phyloP scores from a whole-genome alignment of 345 rosid species.

The Populus ilicifolia region DNA sequence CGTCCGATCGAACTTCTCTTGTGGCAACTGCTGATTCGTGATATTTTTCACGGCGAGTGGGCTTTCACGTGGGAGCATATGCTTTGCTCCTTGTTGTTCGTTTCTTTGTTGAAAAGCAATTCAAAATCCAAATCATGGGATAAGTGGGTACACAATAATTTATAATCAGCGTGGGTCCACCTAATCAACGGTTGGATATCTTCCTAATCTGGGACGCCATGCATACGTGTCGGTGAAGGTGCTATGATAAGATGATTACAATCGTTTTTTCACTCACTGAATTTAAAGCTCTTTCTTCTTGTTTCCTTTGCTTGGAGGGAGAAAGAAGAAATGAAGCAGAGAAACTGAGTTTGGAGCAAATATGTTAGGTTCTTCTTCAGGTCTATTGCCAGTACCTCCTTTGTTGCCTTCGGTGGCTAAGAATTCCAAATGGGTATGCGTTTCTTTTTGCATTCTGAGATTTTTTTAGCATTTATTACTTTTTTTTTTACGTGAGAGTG shows the following conservation, averaged over 20 bases:
- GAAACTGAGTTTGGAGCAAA: constrained; percentile 12
- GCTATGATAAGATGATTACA: neutral
- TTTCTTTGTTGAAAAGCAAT: constrained; percentile 7
- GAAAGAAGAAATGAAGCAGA: constrained; percentile 14
- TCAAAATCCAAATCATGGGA: constrained; percentile 12
- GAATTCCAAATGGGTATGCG: constrained; percentile 16
- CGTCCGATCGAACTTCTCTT: neutral
- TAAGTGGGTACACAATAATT: neutral
- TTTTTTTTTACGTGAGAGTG: neutral
- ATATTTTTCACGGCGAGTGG: constrained; percentile 1
- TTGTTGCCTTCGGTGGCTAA: constrained; percentile 21
- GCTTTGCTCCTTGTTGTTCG: constrained; percentile 9
- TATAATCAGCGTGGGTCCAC: constrained; percentile 9
- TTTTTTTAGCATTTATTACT: neutral
- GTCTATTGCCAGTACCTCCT: constrained; percentile 16
- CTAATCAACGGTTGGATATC: constrained; percentile 21
- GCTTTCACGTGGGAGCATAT: constrained; percentile 25
- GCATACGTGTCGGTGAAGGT: neutral
- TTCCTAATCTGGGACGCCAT: neutral
- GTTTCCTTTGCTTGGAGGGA: neutral
- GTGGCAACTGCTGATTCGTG: neutral
- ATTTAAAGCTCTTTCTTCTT: neutral
- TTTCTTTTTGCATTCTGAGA: neutral
- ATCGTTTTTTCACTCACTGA: neutral
- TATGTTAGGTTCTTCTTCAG: constrained; percentile 24